Evolutionary conservation across 495 filamentous ascomycete species (phyloP).

Genomic region (Xylaria scruposa): DNA sequence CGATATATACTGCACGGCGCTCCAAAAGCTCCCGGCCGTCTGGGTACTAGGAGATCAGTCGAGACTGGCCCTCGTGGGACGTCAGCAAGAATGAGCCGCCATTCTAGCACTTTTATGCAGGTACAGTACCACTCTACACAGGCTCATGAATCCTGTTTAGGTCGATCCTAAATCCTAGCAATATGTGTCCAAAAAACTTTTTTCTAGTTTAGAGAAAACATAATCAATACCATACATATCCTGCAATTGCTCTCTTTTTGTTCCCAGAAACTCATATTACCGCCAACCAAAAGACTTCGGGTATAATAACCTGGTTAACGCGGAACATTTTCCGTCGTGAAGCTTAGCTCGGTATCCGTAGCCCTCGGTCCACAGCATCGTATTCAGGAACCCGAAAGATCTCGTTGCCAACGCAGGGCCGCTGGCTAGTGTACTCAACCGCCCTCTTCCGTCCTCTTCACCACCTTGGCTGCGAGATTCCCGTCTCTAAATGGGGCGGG

Average conservation of each 20-base stretch:
- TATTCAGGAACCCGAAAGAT: conserved; percentile 16
- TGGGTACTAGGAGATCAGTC: neutral
- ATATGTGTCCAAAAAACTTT: neutral
- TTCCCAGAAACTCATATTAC: neutral
- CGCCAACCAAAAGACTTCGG: neutral
- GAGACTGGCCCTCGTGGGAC: conserved; percentile 2
- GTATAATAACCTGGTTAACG: neutral
- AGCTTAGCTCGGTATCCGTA: neutral
- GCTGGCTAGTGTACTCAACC: neutral
- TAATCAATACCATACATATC: neutral
- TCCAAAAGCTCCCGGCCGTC: conserved; percentile 14
- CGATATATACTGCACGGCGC: neutral
- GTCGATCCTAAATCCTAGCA: neutral
- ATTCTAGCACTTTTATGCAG: conserved; percentile 20
- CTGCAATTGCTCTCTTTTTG: neutral
- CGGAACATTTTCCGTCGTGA: neutral
- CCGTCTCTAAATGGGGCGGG: conserved; percentile 12
- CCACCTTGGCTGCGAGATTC: neutral
- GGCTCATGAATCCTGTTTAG: neutral
- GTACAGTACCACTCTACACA: conserved; percentile 24
- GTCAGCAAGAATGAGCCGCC: conserved; percentile 20
- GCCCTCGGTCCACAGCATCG: conserved; percentile 4
- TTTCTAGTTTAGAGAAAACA: neutral
- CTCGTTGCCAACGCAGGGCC: neutral
- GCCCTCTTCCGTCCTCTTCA: neutral